phyloP scores from a whole-genome alignment of 2,329 filamentous ascomycete genomes.

The Sclerotinia glacialis region DNA sequence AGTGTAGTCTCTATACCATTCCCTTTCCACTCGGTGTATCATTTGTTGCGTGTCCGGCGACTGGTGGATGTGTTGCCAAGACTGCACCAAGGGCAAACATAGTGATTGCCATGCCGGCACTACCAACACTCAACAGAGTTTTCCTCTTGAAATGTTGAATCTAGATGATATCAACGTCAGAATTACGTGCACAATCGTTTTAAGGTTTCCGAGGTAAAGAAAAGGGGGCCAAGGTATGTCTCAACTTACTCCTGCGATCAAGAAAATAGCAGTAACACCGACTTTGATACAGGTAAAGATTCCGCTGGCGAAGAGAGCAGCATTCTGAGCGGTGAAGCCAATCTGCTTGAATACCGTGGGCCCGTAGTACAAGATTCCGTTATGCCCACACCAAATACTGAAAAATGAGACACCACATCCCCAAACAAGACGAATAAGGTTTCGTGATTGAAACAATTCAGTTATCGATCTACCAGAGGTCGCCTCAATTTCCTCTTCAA shows the following conservation, averaged over 20 bases:
- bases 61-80: slow-evolving; percentile 15
- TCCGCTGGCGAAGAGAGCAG: slow-evolving; percentile 25
- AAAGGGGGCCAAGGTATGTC: neutral
- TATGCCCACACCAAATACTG: slow-evolving; percentile 17
- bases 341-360: slow-evolving; percentile 24
- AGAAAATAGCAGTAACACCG: slow-evolving; percentile 20
- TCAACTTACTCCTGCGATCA: slow-evolving; percentile 15
- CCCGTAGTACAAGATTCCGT: slow-evolving; percentile 18
- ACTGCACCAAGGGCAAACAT: slow-evolving; percentile 18
- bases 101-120: slow-evolving; percentile 12
- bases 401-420: slow-evolving; percentile 19
- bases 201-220: too few relatives aligned
- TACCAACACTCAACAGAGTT: slow-evolving; percentile 8
- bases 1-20: neutral
- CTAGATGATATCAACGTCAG: neutral
- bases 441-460: slow-evolving; percentile 45
- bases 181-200: neutral
- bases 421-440: slow-evolving; percentile 16
- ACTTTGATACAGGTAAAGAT: slow-evolving; percentile 27
- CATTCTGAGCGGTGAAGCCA: slow-evolving; percentile 24
- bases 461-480: slow-evolving; percentile 48
- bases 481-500: slow-evolving; percentile 47
- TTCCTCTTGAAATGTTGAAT: slow-evolving; percentile 18
- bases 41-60: neutral
- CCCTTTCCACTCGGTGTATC: slow-evolving; percentile 17